phyloP scores from a whole-genome alignment of 306 rosid genomes.

The Citrullus colocynthis region DNA sequence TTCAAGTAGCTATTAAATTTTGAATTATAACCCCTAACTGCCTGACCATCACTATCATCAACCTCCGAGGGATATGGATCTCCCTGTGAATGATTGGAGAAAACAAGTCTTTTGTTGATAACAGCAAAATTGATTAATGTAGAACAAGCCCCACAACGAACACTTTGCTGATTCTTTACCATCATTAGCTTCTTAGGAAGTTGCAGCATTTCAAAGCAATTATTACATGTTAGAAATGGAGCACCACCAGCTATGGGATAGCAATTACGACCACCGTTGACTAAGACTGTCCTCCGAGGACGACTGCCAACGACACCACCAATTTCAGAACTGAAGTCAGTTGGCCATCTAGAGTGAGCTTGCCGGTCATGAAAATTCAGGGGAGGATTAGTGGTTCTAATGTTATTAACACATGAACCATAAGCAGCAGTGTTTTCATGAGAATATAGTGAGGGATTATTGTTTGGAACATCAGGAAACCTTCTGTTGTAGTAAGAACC shows the following conservation, averaged over 20 bases:
- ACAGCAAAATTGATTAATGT: constrained; percentile 39
- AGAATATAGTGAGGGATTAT: constrained; percentile 33
- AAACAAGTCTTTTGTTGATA: constrained; percentile 42
- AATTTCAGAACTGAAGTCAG: constrained; percentile 39
- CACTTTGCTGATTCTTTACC: constrained; percentile 42
- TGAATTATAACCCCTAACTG: constrained; percentile 18
- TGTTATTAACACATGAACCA: constrained; percentile 39
- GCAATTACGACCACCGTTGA: constrained; percentile 33
- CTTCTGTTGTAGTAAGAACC: constrained; percentile 37
- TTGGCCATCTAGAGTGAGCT: constrained; percentile 47
- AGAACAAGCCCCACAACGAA: constrained; percentile 78
- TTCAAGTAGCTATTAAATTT: constrained; percentile 30
- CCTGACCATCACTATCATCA: constrained; percentile 25
- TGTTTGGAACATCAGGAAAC: constrained; percentile 37
- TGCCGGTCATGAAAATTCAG: constrained; percentile 29
- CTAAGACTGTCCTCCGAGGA: constrained; percentile 40
- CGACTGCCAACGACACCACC: constrained; percentile 25
- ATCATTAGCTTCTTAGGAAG: constrained; percentile 53
- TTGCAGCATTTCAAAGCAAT: constrained; percentile 75
- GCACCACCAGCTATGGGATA: constrained; percentile 81
- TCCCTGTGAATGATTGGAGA: constrained; percentile 35
- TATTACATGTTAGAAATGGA: constrained; percentile 72
- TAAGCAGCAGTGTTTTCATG: constrained; percentile 36
- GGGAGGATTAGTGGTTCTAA: constrained; percentile 33
- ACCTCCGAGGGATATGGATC: constrained; percentile 19